Percentiles rank a stretch among this genome's conserved stretches.
Conservation (phyloP, 2,329 filamentous ascomycete genomes). For the Lasiodiplodia theobromae region DNA sequence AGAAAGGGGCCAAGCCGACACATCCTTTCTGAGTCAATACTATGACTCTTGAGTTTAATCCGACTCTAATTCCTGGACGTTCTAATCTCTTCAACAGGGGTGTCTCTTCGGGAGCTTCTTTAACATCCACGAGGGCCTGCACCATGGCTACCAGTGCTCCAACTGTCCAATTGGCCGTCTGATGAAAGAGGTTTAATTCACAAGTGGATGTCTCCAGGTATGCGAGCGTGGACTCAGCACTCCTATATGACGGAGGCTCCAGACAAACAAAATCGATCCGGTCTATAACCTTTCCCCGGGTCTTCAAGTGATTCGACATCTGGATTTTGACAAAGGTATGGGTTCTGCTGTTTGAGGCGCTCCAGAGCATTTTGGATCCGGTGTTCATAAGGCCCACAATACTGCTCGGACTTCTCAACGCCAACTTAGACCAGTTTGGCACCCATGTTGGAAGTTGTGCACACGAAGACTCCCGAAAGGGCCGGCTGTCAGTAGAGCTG, state of each 20-base stretch:
- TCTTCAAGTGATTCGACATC: not conserved
- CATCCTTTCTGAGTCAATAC: not conserved
- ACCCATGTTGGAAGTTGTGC: not conserved
- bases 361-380: not conserved
- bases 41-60: not conserved
- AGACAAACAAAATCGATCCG: not conserved
- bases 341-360: not conserved
- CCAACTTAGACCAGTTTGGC: not conserved
- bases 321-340: not conserved
- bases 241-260: not conserved
- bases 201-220: not conserved
- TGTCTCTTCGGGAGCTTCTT: no score
- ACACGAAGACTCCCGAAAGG: not conserved
- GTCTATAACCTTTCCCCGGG: not conserved
- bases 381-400: no score
- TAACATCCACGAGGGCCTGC: accelerated
- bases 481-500: not conserved
- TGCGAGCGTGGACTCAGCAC: no score
- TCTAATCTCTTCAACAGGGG: no score
- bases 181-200: not conserved
- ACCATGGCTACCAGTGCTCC: no score
- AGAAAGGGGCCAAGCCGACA: not conserved
- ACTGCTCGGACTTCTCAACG: no score
- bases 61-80: not conserved
- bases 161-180: no score